Evolutionary conservation across 1,284 basidiomycete species (phyloP).

Genomic region (Ceratorhiza oryzae-sativae): DNA sequence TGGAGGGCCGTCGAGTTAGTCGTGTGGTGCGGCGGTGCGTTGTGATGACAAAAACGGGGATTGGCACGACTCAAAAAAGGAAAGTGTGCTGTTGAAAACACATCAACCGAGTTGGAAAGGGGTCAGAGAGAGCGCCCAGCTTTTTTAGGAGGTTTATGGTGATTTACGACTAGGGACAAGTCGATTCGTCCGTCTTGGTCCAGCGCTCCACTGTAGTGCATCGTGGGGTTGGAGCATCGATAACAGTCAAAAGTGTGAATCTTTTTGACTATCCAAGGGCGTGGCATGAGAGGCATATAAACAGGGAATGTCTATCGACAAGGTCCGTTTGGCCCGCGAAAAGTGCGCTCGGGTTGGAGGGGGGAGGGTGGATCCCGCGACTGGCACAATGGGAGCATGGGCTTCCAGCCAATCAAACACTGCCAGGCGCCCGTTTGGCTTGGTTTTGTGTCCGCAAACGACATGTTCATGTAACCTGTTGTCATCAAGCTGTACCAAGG

Average conservation of each 20-base stretch:
- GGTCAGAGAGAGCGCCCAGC: not conserved
- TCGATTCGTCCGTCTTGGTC: not conserved
- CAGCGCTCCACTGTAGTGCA: not conserved
- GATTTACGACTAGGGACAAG: not conserved
- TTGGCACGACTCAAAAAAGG: not conserved
- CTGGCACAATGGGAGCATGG: slow-evolving; percentile 32
- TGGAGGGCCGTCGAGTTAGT: not conserved
- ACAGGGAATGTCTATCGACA: not conserved
- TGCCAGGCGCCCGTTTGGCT: not conserved
- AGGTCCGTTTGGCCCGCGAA: slow-evolving; percentile 33
- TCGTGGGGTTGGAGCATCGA: not conserved
- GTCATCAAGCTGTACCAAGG: not conserved
- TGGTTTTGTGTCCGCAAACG: not conserved
- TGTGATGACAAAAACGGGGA: not conserved
- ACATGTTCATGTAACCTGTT: not conserved
- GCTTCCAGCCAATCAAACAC: slow-evolving; percentile 8
- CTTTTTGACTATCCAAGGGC: not conserved
- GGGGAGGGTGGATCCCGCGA: too few relatives aligned
- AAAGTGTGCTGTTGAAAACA: not conserved
- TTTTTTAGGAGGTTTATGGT: not conserved
- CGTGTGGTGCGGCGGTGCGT: not conserved
- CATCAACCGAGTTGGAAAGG: not conserved
- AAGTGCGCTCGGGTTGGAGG: slow-evolving; percentile 6
- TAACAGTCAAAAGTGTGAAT: not conserved
- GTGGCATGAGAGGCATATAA: not conserved